Conservation (phyloP, 768 basidiomycete species). For the Trametes elegans region DNA sequence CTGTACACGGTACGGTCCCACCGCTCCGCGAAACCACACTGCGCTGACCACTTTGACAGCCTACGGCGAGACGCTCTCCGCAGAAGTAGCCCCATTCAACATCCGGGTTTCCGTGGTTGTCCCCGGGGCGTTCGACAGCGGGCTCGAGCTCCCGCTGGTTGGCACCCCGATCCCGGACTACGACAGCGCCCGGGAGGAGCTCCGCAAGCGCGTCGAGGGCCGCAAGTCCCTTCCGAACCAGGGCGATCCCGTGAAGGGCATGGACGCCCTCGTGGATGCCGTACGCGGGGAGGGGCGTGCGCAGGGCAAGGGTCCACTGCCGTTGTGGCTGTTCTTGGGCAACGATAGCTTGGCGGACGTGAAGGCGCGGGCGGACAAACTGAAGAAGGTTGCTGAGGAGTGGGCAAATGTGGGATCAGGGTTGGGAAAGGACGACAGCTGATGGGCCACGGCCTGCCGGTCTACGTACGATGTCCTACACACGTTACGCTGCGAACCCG, state of each 20-base stretch:
- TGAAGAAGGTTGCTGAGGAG: conserved; percentile 19
- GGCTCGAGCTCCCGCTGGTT: conserved; percentile 1
- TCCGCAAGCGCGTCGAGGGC: neutral
- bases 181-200: conserved; percentile 14
- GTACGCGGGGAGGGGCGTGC: conserved; percentile 29
- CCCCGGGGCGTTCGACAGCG: conserved; percentile 29
- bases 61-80: conserved; percentile 27
- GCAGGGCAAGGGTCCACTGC: conserved; percentile 17
- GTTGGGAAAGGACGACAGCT: neutral
- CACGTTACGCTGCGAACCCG: no score
- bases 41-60: no score
- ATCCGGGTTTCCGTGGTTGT: conserved; percentile 29
- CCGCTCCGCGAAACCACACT: no score
- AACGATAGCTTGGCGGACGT: conserved; percentile 25
- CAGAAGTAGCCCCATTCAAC: conserved; percentile 27
- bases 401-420: conserved; percentile 5
- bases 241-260: conserved; percentile 29
- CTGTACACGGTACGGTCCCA: neutral
- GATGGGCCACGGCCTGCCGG: no score
- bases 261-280: conserved; percentile 27
- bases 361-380: conserved; percentile 20
- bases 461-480: no score
- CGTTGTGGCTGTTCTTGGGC: conserved; percentile 27
- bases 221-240: conserved; percentile 11
- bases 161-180: conserved; percentile 19